Evolutionary conservation across 208 protist genomes (phyloP).

Genomic region (Lotmaria passim): DNA sequence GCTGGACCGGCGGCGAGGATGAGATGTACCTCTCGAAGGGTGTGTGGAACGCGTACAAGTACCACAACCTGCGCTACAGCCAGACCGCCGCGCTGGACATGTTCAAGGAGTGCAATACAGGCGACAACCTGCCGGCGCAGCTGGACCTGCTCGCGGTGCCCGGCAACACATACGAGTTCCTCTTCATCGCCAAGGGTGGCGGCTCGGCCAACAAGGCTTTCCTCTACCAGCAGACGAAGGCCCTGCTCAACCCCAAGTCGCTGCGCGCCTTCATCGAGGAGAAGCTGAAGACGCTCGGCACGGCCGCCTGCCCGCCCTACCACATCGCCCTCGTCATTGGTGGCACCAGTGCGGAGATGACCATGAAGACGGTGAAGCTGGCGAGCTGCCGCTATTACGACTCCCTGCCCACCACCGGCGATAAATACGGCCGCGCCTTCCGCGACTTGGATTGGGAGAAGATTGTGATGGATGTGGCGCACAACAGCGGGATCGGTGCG

Average conservation of each 20-base stretch:
- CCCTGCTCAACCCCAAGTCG: slow-evolving; percentile 93
- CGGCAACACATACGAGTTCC: slow-evolving; percentile 96
- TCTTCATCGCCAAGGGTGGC: slow-evolving; percentile 98
- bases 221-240: slow-evolving; percentile 97
- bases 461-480: slow-evolving; percentile 90
- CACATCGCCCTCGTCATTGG: slow-evolving; percentile 98
- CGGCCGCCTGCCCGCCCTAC: slow-evolving; percentile 98
- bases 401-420: slow-evolving; percentile 93
- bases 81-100: slow-evolving; percentile 96
- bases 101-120: slow-evolving; percentile 98
- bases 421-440: slow-evolving; percentile 94
- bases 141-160: slow-evolving; percentile 95
- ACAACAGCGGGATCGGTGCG: slow-evolving; percentile 94
- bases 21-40: slow-evolving; percentile 94
- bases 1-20: slow-evolving; percentile 96
- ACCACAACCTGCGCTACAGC: slow-evolving; percentile 96
- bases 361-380: slow-evolving; percentile 97
- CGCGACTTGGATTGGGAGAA: slow-evolving; percentile 95
- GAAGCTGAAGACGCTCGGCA: slow-evolving; percentile 96
- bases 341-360: slow-evolving; percentile 96
- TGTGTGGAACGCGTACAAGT: slow-evolving; percentile 96
- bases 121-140: slow-evolving; percentile 97
- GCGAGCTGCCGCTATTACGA: slow-evolving; percentile 96
- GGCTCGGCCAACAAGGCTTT: slow-evolving; percentile 98
- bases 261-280: slow-evolving; percentile 94